These are phyloP conservation scores for Fraxinus latifolia DNA, from an alignment of 305 asterid species.

Conservation along the genomic window DNA sequence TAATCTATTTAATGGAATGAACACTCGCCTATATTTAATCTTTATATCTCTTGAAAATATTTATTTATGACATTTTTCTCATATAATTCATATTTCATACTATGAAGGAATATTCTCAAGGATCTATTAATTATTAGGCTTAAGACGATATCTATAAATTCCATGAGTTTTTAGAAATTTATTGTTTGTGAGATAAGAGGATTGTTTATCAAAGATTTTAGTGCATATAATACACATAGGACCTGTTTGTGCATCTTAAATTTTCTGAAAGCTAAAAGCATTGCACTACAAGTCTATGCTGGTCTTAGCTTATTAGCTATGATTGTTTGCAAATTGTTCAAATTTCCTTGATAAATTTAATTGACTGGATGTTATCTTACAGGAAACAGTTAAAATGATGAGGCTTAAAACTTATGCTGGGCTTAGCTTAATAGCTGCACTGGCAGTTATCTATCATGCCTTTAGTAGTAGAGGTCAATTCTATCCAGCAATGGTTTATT, in stretches of 20 bases:
- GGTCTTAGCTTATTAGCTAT: not conserved
- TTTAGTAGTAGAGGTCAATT: slow-evolving; percentile 79
- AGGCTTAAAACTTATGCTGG: slow-evolving; percentile 81
- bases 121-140: not conserved
- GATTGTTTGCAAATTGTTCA: not conserved
- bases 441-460: slow-evolving; percentile 71
- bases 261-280: not conserved
- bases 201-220: not conserved
- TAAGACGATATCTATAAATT: not conserved
- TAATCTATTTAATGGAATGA: not conserved
- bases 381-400: slow-evolving; percentile 48
- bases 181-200: not conserved
- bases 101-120: not conserved
- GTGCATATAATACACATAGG: not conserved
- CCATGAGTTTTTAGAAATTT: not conserved
- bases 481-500: slow-evolving; percentile 91
- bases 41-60: not conserved
- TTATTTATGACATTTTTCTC: not conserved
- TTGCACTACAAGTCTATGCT: not conserved
- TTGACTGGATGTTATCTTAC: slow-evolving; percentile 22
- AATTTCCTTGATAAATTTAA: slow-evolving; percentile 11
- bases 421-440: slow-evolving; percentile 61
- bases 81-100: not conserved
- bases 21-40: not conserved
- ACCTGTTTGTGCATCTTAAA: not conserved